Conservation (phyloP, 1,284 basidiomycete genomes). For the Austroboletus novae-zelandiae region DNA sequence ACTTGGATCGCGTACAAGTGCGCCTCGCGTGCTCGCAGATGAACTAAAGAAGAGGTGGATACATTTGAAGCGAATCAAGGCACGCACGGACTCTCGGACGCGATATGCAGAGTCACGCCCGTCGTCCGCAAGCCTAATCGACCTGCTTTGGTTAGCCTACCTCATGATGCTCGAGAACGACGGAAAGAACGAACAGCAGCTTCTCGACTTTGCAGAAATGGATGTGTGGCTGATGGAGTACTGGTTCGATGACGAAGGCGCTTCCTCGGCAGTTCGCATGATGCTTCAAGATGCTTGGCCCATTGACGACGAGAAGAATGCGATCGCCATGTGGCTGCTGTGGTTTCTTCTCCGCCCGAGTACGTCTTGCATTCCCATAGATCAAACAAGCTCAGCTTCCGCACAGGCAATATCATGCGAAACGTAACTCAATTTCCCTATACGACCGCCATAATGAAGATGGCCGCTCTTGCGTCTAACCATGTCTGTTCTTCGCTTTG, state of each 20-base stretch:
- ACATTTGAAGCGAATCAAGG: slow-evolving; percentile 51
- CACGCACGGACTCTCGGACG: slow-evolving; percentile 37
- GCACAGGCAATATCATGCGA: slow-evolving; percentile 39
- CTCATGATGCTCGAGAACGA: slow-evolving; percentile 81
- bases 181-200: slow-evolving; percentile 69
- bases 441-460: slow-evolving; percentile 51
- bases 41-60: slow-evolving; percentile 59
- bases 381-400: background rate
- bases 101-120: slow-evolving; percentile 24
- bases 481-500: slow-evolving; percentile 40
- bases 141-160: slow-evolving; percentile 66
- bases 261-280: slow-evolving; percentile 40
- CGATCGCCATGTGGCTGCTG: slow-evolving; percentile 70
- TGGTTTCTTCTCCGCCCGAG: slow-evolving; percentile 66
- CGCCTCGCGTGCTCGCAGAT: slow-evolving; percentile 45
- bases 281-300: slow-evolving; percentile 53
- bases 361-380: slow-evolving; percentile 32
- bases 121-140: slow-evolving; percentile 30
- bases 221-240: slow-evolving; percentile 49
- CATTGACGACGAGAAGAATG: slow-evolving; percentile 45
- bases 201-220: slow-evolving; percentile 53
- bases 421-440: slow-evolving; percentile 42
- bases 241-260: slow-evolving; percentile 51
- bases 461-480: slow-evolving; percentile 65
- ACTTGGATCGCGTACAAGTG: slow-evolving; percentile 42